Conservation (phyloP, 257 asterid species). For the Thymus quinquecostatus region DNA sequence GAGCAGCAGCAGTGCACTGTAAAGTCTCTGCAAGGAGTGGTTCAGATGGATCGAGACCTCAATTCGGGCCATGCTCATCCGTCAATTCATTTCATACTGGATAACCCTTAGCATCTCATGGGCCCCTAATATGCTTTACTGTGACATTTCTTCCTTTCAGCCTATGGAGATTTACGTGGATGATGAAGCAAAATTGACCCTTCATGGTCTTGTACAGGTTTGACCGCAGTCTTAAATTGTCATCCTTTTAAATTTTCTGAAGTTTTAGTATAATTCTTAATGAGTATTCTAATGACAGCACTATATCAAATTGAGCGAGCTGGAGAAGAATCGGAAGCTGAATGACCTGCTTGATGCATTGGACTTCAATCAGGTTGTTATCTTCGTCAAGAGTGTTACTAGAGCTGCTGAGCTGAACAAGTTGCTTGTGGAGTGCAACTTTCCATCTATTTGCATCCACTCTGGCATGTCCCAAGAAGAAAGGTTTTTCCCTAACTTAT, state of each 20-base stretch:
- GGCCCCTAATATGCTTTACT: slow-evolving; percentile 77
- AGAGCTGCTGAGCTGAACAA: slow-evolving; percentile 93
- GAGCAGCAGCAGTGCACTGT: slow-evolving; percentile 39
- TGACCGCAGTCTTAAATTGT: slow-evolving; percentile 17
- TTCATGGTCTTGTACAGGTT: slow-evolving; percentile 98
- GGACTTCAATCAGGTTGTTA: slow-evolving; percentile 95
- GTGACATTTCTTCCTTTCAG: slow-evolving; percentile 84
- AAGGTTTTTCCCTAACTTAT: slow-evolving; percentile 50
- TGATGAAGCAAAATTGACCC: slow-evolving; percentile 94
- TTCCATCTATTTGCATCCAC: slow-evolving; percentile 95
- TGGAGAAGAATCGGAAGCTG: slow-evolving; percentile 89
- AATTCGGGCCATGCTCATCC: slow-evolving; percentile 49
- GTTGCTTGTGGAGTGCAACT: slow-evolving; percentile 88
- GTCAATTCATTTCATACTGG: slow-evolving; percentile 73
- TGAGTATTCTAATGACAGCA: slow-evolving; percentile 52
- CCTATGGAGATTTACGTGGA: slow-evolving; percentile 99
- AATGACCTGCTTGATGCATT: slow-evolving; percentile 89
- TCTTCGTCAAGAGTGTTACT: slow-evolving; percentile 83
- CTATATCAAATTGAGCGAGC: slow-evolving; percentile 90
- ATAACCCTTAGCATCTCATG: slow-evolving; percentile 52
- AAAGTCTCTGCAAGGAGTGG: slow-evolving; percentile 52
- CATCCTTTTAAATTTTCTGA: not conserved
- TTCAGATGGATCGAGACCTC: slow-evolving; percentile 57
- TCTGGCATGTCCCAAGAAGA: slow-evolving; percentile 98
- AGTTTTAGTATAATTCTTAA: slow-evolving; percentile 12